phyloP scores from a whole-genome alignment of 345 rosid species.

The Gossypium sturtianum region DNA sequence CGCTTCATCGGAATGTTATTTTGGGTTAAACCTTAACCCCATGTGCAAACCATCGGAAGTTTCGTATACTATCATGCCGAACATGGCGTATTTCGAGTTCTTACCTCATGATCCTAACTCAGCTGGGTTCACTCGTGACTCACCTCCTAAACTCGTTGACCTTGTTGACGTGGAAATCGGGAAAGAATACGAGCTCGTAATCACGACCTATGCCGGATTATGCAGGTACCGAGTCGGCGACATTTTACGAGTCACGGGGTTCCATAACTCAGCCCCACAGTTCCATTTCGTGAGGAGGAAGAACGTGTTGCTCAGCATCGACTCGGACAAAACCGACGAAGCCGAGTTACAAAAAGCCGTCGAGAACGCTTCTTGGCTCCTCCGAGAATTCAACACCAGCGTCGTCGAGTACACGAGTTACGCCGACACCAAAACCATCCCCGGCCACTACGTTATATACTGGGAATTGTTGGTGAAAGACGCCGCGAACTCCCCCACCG shows the following conservation, averaged over 20 bases:
- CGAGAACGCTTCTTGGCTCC: constrained; percentile 52
- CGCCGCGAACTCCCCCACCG: constrained; percentile 33
- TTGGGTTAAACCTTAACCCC: constrained; percentile 85
- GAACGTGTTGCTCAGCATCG: constrained; percentile 83
- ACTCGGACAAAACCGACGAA: constrained; percentile 90
- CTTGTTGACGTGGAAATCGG: constrained; percentile 78
- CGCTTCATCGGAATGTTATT: constrained; percentile 93
- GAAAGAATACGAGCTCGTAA: constrained; percentile 83
- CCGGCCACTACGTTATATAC: constrained; percentile 87
- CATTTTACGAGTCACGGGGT: constrained; percentile 83
- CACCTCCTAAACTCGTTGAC: constrained; percentile 43
- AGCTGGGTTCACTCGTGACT: constrained; percentile 17
- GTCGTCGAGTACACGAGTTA: constrained; percentile 94
- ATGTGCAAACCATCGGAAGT: constrained; percentile 84
- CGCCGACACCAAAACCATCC: constrained; percentile 70
- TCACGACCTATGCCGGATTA: constrained; percentile 82
- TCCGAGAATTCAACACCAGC: constrained; percentile 48
- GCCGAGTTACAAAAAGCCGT: constrained; percentile 79
- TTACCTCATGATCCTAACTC: constrained; percentile 52
- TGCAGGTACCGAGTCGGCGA: constrained; percentile 90
- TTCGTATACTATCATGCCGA: constrained; percentile 88
- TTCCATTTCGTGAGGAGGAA: constrained; percentile 82
- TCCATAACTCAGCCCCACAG: constrained; percentile 87
- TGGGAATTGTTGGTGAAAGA: constrained; percentile 73
- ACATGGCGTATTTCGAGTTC: constrained; percentile 95